Evolutionary conservation across 2,329 filamentous ascomycete genomes (phyloP).

Genomic region (Fusarium liriodendri): DNA sequence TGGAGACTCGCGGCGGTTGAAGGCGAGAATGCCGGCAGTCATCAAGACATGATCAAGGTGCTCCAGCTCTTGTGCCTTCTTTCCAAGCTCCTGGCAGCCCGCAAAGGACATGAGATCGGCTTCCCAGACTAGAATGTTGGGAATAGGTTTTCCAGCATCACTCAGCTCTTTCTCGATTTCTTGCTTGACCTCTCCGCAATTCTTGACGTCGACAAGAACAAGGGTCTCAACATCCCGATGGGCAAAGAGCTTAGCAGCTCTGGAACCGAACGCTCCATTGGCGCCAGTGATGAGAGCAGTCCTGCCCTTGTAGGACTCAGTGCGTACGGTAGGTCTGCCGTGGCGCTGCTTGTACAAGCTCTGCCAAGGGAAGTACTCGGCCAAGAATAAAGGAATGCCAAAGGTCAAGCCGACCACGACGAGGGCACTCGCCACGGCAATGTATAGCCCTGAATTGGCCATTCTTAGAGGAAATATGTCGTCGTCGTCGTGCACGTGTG

Average conservation of each 20-base stretch:
- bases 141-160: constrained; percentile 37
- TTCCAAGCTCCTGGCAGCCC: constrained; percentile 48
- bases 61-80: constrained; percentile 42
- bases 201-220: constrained; percentile 50
- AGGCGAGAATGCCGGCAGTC: constrained; percentile 52
- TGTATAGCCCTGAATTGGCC: constrained; percentile 20
- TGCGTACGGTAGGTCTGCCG: constrained; percentile 48
- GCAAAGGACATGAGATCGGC: constrained; percentile 52
- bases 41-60: constrained; percentile 51
- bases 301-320: constrained; percentile 50
- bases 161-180: constrained; percentile 48
- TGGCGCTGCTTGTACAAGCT: constrained; percentile 47
- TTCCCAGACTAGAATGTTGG: constrained; percentile 51
- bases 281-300: constrained; percentile 51
- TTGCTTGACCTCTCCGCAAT: constrained; percentile 47
- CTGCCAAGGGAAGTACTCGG: constrained; percentile 51
- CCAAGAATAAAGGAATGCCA: constrained; percentile 47
- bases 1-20: constrained; percentile 49
- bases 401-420: constrained; percentile 39
- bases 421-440: constrained; percentile 24
- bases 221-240: constrained; percentile 48
- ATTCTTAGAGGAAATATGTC: constrained; percentile 15
- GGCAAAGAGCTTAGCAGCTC: constrained; percentile 51
- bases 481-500: not conserved
- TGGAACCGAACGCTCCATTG: constrained; percentile 51